phyloP scores from a whole-genome alignment of 2,329 filamentous ascomycete genomes.

The Pestalotiopsis fici region DNA sequence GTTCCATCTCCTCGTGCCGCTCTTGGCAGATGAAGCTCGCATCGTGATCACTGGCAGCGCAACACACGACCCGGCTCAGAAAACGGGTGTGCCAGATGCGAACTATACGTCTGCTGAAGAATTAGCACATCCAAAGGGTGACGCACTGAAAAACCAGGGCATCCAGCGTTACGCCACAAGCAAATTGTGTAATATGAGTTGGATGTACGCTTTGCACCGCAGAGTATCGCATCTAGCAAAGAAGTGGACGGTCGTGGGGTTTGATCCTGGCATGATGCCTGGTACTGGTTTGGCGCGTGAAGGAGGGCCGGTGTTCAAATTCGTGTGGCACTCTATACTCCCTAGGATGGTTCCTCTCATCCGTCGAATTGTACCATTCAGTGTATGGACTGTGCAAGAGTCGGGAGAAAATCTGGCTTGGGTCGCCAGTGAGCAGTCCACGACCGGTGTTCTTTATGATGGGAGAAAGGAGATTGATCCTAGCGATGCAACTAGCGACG shows the following conservation, averaged over 20 bases:
- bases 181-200: conserved; percentile 51
- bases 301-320: conserved; percentile 12
- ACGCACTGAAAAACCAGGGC: conserved; percentile 26
- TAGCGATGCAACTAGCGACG: conserved; percentile 43
- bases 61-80: conserved; percentile 47
- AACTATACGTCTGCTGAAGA: conserved; percentile 44
- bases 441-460: conserved; percentile 39
- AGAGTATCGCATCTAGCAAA: conserved; percentile 33
- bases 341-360: conserved; percentile 37
- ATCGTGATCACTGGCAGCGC: conserved; percentile 46
- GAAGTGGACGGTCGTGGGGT: conserved; percentile 38
- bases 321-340: conserved; percentile 33
- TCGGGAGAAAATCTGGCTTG: conserved; percentile 41
- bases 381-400: conserved; percentile 38
- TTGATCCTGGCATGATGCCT: conserved; percentile 51
- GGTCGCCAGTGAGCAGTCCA: conserved; percentile 35
- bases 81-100: conserved; percentile 29
- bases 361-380: conserved; percentile 25
- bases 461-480: conserved; percentile 37
- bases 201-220: conserved; percentile 44
- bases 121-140: conserved; percentile 39
- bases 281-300: conserved; percentile 44
- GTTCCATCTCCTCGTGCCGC: conserved; percentile 44
- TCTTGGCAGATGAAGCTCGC: conserved; percentile 38
- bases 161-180: conserved; percentile 42